These are phyloP conservation scores for Cryptococcus hybrid DNA, from an alignment of 1,284 basidiomycete species.

Conservation along the genomic window DNA sequence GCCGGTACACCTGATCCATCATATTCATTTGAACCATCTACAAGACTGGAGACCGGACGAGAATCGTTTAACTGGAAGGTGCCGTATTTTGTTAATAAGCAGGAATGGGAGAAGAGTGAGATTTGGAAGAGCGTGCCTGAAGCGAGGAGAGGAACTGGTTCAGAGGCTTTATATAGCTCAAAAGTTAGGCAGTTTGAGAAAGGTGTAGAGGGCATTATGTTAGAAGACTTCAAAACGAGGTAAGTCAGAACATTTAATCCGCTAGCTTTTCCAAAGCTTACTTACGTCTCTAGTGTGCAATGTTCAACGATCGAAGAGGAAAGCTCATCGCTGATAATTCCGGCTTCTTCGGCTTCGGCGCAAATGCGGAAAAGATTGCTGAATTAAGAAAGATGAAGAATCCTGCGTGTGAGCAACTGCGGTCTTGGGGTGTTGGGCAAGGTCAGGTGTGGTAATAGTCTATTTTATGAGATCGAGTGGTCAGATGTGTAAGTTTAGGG, in stretches of 20 bases:
- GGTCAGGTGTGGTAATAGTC: neutral
- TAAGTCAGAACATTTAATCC: conserved; percentile 54
- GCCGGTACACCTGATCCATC: conserved; percentile 71
- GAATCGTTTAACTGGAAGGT: conserved; percentile 67
- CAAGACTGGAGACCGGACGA: conserved; percentile 62
- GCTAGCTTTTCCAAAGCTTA: neutral
- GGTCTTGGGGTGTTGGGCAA: conserved; percentile 25
- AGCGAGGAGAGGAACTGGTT: conserved; percentile 59
- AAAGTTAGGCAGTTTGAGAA: conserved; percentile 46
- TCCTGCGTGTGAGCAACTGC: conserved; percentile 63
- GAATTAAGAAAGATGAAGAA: conserved; percentile 33
- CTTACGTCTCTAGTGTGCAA: conserved; percentile 30
- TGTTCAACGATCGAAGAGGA: conserved; percentile 34
- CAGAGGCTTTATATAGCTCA: conserved; percentile 39
- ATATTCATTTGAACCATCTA: conserved; percentile 64
- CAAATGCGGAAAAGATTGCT: conserved; percentile 73
- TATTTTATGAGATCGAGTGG: neutral
- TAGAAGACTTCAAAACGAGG: conserved; percentile 65
- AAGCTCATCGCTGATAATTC: conserved; percentile 66
- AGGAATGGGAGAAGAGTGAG: conserved; percentile 75
- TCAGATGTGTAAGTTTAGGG: neutral
- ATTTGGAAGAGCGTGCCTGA: conserved; percentile 61
- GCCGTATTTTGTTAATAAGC: conserved; percentile 80
- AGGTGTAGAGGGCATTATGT: conserved; percentile 70
- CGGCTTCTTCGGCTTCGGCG: conserved; percentile 83